Evolutionary conservation across 2,329 filamentous ascomycete species (phyloP).

Genomic region (Fusarium cicatricum): DNA sequence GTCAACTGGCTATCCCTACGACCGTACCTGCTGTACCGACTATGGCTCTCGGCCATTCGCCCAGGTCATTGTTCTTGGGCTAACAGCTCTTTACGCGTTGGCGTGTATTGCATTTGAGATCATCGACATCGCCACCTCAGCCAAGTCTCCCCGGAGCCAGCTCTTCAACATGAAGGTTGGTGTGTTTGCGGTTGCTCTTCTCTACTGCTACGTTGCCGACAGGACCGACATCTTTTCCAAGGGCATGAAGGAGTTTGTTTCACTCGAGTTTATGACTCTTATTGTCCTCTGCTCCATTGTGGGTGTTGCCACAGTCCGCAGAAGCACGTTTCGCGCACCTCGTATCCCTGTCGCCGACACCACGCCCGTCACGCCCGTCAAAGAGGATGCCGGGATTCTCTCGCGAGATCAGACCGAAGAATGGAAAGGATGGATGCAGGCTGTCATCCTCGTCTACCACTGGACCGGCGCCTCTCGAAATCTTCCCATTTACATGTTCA

Average conservation of each 20-base stretch:
- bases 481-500: constrained; percentile 62
- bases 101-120: constrained; percentile 31
- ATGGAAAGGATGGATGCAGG: constrained; percentile 73
- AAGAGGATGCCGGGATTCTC: constrained; percentile 35
- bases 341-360: constrained; percentile 11
- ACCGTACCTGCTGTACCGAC: constrained; percentile 61
- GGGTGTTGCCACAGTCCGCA: constrained; percentile 30
- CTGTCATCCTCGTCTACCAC: constrained; percentile 61
- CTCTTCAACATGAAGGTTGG: constrained; percentile 39
- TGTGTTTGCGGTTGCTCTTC: constrained; percentile 39
- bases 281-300: constrained; percentile 13
- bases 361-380: neutral
- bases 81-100: constrained; percentile 28
- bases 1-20: constrained; percentile 51
- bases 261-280: constrained; percentile 30
- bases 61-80: constrained; percentile 36
- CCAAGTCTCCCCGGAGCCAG: constrained; percentile 13
- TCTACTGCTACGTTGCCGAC: constrained; percentile 42
- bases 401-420: constrained; percentile 67
- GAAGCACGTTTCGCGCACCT: constrained; percentile 20
- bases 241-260: constrained; percentile 37
- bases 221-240: constrained; percentile 43
- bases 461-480: constrained; percentile 60
- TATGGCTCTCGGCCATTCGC: constrained; percentile 47
- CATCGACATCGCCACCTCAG: constrained; percentile 20